Percentiles rank a stretch among this genome's conserved stretches.
Conservation (phyloP, 169 alveolate species). For the Cytauxzoon felis region DNA sequence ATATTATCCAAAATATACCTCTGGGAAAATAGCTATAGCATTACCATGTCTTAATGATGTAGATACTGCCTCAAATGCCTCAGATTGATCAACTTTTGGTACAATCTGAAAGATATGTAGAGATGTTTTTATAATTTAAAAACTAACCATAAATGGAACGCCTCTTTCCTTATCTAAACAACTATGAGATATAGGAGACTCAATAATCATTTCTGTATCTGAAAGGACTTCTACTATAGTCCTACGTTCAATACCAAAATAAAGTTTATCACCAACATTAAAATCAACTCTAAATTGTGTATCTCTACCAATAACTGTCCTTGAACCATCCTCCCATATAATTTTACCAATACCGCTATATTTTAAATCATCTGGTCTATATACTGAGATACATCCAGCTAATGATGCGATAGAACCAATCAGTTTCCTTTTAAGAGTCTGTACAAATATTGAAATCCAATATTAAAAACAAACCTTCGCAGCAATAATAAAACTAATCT, state of each 20-base stretch:
- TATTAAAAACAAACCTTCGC: conserved; percentile 34
- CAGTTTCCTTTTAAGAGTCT: conserved; percentile 72
- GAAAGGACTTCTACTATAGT: conserved; percentile 76
- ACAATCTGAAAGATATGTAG: conserved; percentile 25
- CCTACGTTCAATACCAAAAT: conserved; percentile 66
- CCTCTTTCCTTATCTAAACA: conserved; percentile 69
- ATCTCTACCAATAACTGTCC: conserved; percentile 72
- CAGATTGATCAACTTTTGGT: conserved; percentile 89
- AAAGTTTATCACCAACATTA: conserved; percentile 80
- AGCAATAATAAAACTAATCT: conserved; percentile 82
- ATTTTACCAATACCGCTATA: conserved; percentile 80
- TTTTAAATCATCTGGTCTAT: conserved; percentile 83
- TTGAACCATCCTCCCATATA: conserved; percentile 62
- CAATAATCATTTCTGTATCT: conserved; percentile 80
- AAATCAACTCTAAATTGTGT: conserved; percentile 81
- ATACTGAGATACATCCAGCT: conserved; percentile 87
- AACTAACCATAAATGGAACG: conserved; percentile 59
- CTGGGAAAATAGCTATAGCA: conserved; percentile 91
- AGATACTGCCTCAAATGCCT: conserved; percentile 83
- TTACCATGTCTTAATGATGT: conserved; percentile 82
- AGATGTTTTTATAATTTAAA: not conserved
- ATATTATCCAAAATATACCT: conserved; percentile 27
- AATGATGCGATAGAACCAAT: conserved; percentile 81
- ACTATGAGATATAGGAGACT: conserved; percentile 53
- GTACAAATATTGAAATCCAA: not conserved